phyloP scores from a whole-genome alignment of 2,329 filamentous ascomycete genomes.

The Pestalotiopsis sp. region DNA sequence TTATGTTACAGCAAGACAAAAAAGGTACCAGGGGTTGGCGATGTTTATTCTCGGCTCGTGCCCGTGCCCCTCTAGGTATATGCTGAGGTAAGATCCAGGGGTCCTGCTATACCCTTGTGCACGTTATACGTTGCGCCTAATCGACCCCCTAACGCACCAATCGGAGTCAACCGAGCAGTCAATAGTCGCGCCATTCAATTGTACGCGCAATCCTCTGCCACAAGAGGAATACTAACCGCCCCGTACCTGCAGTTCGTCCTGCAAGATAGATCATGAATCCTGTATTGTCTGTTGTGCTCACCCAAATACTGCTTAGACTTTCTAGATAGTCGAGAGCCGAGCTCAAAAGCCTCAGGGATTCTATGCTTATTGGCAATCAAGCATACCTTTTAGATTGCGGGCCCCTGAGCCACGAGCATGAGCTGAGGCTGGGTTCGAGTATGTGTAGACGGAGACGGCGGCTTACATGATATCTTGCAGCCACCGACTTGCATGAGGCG shows the following conservation, averaged over 20 bases:
- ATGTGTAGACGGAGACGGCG: background rate
- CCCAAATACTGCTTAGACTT: background rate
- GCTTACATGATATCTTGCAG: background rate
- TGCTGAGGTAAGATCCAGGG: background rate
- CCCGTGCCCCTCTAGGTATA: background rate
- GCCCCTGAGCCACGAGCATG: background rate
- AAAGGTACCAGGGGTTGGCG: background rate
- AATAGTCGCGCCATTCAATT: conserved; percentile 1
- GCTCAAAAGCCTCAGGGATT: background rate
- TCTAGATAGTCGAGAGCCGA: background rate
- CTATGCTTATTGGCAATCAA: background rate
- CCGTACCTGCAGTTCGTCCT: conserved; percentile 1
- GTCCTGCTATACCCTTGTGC: background rate
- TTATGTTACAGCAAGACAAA: background rate
- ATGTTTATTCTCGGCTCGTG: background rate
- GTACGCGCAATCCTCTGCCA: conserved; percentile 1
- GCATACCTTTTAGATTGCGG: background rate
- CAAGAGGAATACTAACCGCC: conserved; percentile 3
- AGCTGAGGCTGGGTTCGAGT: background rate
- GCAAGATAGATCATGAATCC: background rate
- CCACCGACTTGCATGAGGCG: background rate
- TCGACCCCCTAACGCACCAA: background rate
- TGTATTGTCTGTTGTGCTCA: background rate
- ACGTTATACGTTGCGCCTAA: background rate
- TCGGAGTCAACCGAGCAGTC: conserved; percentile 4